Percentiles rank a stretch among this genome's conserved stretches.
Conservation (phyloP, 2,329 filamentous ascomycete species). For the Apiospora marii region DNA sequence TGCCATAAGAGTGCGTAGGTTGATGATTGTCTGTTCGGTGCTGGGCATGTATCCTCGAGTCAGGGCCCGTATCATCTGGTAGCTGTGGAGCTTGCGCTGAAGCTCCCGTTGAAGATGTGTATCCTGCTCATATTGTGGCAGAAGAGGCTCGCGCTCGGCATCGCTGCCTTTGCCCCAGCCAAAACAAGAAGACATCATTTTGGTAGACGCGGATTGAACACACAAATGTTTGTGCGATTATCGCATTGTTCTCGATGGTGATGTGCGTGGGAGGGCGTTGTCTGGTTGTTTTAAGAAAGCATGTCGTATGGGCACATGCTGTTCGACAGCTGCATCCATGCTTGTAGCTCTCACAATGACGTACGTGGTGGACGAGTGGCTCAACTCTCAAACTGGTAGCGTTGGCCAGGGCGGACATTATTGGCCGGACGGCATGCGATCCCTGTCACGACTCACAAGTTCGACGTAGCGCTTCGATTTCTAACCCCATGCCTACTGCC, state of each 20-base stretch:
- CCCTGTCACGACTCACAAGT: background rate
- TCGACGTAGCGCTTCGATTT: background rate
- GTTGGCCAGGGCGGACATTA: background rate
- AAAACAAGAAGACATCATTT: slow-evolving; percentile 68
- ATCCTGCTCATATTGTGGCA: slow-evolving; percentile 84
- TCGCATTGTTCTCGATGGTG: background rate
- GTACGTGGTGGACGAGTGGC: background rate
- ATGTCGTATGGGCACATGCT: background rate
- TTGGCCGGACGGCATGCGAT: background rate
- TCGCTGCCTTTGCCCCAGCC: slow-evolving; percentile 57
- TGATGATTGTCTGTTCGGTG: slow-evolving; percentile 82
- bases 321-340: background rate
- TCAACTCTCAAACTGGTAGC: slow-evolving; percentile 9
- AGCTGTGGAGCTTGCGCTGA: slow-evolving; percentile 90
- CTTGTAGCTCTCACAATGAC: slow-evolving; percentile 19
- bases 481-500: background rate
- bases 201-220: background rate
- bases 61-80: slow-evolving; percentile 88
- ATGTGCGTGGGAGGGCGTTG: background rate
- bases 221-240: background rate
- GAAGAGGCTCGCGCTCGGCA: slow-evolving; percentile 77
- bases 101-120: slow-evolving; percentile 79
- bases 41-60: slow-evolving; percentile 90
- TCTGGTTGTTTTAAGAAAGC: background rate
- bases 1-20: slow-evolving; percentile 80